phyloP scores from a whole-genome alignment of 208 protist genomes.

The Acanthamoeba healyi region DNA sequence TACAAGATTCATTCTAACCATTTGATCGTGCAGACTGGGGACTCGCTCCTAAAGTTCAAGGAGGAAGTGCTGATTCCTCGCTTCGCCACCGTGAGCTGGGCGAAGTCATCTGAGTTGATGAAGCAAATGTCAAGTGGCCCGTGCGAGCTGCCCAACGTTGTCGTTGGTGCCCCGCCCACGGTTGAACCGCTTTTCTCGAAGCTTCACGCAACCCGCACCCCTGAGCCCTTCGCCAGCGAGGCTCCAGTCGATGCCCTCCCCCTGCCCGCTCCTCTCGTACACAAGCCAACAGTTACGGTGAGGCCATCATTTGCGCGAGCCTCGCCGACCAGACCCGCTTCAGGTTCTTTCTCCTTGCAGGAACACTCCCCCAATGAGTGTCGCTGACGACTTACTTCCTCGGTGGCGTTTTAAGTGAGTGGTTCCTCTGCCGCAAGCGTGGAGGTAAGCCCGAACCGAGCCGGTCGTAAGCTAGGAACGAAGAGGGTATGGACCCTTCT shows the following conservation, averaged over 20 bases:
- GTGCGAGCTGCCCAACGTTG: not conserved
- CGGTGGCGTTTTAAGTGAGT: too few relatives aligned
- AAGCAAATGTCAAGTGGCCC: not conserved
- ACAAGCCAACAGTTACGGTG: too few relatives aligned
- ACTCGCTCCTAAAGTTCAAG: not conserved
- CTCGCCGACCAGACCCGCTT: too few relatives aligned
- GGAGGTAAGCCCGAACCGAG: not conserved
- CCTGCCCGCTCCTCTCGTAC: too few relatives aligned
- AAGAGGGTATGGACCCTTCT: conserved; percentile 48
- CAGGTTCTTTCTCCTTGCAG: not conserved
- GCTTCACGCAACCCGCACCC: not conserved
- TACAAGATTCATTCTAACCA: not conserved
- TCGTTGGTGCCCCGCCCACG: not conserved
- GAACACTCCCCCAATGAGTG: too few relatives aligned
- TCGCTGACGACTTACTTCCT: too few relatives aligned
- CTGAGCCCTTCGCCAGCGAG: not conserved
- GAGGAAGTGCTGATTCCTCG: not conserved
- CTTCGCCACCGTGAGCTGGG: not conserved
- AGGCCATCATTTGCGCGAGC: too few relatives aligned
- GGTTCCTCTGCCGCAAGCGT: not conserved
- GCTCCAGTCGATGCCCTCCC: not conserved
- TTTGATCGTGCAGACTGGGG: not conserved
- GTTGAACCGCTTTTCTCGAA: not conserved
- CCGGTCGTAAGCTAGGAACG: not conserved
- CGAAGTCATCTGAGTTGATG: not conserved